Evolutionary conservation across 176 grass and related monocot genomes (phyloP), one percentile per base, ranked within the genome.

Genomic region (Pontederia paniculata): DNA sequence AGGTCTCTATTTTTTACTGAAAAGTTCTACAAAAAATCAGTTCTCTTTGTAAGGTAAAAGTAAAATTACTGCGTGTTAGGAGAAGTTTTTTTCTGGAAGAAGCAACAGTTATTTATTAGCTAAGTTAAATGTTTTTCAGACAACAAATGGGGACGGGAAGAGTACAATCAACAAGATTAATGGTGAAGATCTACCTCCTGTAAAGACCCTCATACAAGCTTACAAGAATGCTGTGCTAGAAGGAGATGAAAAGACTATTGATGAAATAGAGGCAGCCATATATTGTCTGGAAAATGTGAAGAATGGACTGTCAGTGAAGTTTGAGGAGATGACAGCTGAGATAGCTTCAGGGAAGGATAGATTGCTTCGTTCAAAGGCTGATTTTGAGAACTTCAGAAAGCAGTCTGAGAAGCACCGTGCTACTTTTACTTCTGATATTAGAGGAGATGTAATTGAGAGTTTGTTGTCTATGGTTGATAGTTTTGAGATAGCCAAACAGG

Each of bases 371-470:
- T 45, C 88, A 52, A 98, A 77, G 70, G 93, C 93, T 54, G 93
- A 98, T 72, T 85, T 98, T 52, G 86, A 98, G 48, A 98, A 98
- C 82, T 88, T 98, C 19, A 82, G 86, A 48, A 98, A 98, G 60
- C 67, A 98, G 65, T 76, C 78, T 37, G 86, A 91, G 70, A 98
- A 91, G 68, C 74, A 91, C 2, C 71, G 72, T 57, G 68, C 77
- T 70, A 84, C 71, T 68, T 98, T 91, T 73, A 90, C 93, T 43
- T 98, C 80, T 0, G 88, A 88, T 72, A 81, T 98, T 63, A 73
- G 77, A 68, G 74, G 75, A 45, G 86, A 98, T 48, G 62, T 98
- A 65, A 69, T 91, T 67, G 70, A 88, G 61, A 88, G 72, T 18
- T 63, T 88, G 62, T 82, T 88, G 67, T 51, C 74, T 19, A 66